Conservation (phyloP, 331 rosid genomes). For the Pyrus hybrid region DNA sequence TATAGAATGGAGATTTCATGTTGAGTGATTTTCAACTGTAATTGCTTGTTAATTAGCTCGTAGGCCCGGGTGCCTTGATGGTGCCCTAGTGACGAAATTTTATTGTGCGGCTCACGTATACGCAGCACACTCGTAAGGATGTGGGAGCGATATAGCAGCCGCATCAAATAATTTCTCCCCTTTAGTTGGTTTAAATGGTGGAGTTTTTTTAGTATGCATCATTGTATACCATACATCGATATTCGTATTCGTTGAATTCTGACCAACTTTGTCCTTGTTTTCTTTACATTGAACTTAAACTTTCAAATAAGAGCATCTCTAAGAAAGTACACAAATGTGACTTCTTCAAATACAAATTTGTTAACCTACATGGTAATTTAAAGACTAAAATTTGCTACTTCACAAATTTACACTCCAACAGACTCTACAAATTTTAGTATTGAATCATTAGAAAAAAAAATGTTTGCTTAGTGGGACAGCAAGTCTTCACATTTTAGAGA, state of each 20-base stretch:
- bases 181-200: not conserved
- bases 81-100: not conserved
- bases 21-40: not conserved
- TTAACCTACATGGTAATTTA: too few species aligned
- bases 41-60: not conserved
- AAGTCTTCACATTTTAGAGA: fast-evolving
- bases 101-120: not conserved
- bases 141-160: not conserved
- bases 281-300: not conserved
- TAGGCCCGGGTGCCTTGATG: not conserved
- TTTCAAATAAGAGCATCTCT: not conserved
- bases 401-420: not conserved
- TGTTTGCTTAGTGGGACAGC: not conserved
- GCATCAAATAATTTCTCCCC: not conserved
- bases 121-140: not conserved
- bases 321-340: not conserved
- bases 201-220: too few species aligned
- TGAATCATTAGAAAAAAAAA: too few species aligned
- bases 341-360: not conserved
- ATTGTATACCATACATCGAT: too few species aligned
- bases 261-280: not conserved
- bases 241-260: too few species aligned
- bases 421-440: not conserved
- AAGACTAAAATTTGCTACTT: not conserved
- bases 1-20: not conserved